Base-by-base conservation (phyloP, 2,329 filamentous ascomycete species). In the Ophiostoma pallidulum region DNA sequence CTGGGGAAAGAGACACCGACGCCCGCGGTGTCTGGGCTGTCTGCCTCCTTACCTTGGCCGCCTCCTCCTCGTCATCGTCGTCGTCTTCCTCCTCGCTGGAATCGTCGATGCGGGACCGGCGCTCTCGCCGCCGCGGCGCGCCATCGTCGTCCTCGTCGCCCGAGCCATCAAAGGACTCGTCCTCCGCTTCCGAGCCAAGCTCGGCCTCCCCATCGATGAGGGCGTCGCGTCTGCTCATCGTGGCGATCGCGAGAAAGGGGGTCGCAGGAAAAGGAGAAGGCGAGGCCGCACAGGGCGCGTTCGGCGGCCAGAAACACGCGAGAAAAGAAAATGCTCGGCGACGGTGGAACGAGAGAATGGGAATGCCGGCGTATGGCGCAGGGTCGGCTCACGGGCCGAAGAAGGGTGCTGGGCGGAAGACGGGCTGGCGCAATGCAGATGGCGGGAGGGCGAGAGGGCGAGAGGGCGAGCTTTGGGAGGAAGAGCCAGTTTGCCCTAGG, bases 1-100 rank as follows among this genome's bases (percentile, higher is more conserved):
- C 24, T 38, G 51, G 44, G 48, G 28, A 47, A 36, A 56, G 53
- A 54, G 50, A 51, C 16, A 32, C 13, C 59, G 51, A 56, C 45
- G 57, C 50, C 29, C 24, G 47, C 35, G 18, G 12, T 26, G 41
- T 41, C 57, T 16, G 14, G 14, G 20, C 5, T 26, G 9, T 28
- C 24, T 28, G 37, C 9, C 18, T 31, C 24, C 49, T 41, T 68
- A 92, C 86, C 64, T 80, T 83, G 57, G 80, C 78, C 54, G 80
- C 83, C 58, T 87, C 88, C 62, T 92, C 89, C 61, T 89, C 85
- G 56, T 95, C 89, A 50, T 95, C 89, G 51, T 95, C 88, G 47
- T 94, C 87, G 29, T 94, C 87, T 53, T 94, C 89, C 60, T 95
- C 89, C 57, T 94, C 89, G 58, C 86, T 94, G 0, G 87, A 94